Evolutionary conservation across 2,329 filamentous ascomycete species (phyloP).

Genomic region (Dactylella cylindrospora): DNA sequence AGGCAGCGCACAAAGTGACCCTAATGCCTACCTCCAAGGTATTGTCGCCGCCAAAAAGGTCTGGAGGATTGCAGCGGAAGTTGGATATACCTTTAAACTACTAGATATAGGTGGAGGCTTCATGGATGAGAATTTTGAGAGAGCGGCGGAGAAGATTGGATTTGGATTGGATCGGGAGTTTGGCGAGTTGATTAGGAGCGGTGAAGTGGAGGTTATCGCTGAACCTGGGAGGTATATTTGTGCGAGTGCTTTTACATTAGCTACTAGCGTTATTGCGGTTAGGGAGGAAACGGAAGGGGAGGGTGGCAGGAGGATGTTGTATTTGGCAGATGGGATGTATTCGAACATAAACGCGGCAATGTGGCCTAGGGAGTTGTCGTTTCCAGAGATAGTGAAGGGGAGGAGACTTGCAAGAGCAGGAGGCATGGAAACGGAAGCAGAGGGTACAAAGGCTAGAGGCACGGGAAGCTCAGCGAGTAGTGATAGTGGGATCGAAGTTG

Average conservation of each 20-base stretch:
- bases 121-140: constrained; percentile 26
- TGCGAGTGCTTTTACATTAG: constrained; percentile 20
- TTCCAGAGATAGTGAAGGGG: constrained; percentile 18
- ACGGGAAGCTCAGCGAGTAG: constrained; percentile 20
- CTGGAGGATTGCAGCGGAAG: constrained; percentile 12
- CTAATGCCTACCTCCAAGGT: constrained; percentile 1
- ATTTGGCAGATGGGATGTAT: constrained; percentile 35
- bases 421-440: background rate
- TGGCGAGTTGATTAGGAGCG: constrained; percentile 15
- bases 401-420: too few relatives aligned
- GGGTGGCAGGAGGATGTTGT: constrained; percentile 12
- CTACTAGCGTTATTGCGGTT: constrained; percentile 32
- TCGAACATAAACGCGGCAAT: constrained; percentile 25
- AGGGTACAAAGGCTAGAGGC: background rate
- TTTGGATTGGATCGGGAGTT: constrained; percentile 21
- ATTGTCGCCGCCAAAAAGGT: constrained; percentile 22
- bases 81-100: constrained; percentile 22
- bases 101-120: constrained; percentile 39
- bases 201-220: constrained; percentile 14
- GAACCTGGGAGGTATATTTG: constrained; percentile 35
- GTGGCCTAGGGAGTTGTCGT: constrained; percentile 31
- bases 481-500: constrained; percentile 33
- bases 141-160: constrained; percentile 6
- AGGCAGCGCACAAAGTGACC: constrained; percentile 24
- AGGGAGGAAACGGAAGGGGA: background rate